Base-by-base conservation (phyloP, 177 flowering plant species). In the Vitis hybrid region DNA sequence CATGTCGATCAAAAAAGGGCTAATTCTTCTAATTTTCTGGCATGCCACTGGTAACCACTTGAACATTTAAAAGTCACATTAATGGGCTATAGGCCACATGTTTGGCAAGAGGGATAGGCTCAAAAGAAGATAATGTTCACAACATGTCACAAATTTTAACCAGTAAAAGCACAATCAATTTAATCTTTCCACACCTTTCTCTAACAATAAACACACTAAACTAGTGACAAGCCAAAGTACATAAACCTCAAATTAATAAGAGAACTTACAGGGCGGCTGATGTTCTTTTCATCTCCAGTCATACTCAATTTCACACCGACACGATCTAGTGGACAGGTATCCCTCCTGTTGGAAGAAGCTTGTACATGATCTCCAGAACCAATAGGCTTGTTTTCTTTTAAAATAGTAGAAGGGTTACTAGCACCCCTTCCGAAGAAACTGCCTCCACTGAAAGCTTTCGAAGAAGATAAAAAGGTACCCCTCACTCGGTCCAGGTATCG, bases 401-500 rank as follows among this genome's bases (percentile, higher is more conserved):
- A 60, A 80, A 78, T 76, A 69, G 76, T 69, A n/a, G 86, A 68
- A 76, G 84, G 64, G 69, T 79, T 65, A 50, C 72, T 77, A 63
- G 70, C 49, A 69, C 85, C 79, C 79, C 73, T 90, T 66, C 94
- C 91, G 80, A 92, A 92, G 65, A 91, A 86, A 70, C 78, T 79
- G 72, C 89, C 80, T 30, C 91, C 93, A 79, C 86, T 79, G 70
- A 91, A 88, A 64, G 93, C 94, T 75, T 82, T 91, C 35, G 97
- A 90, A 52, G 98, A 88, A 57, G 92, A 87, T 58, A 90, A 72
- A 56, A 91, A 79, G n/a, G 91, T 87, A 52, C 97, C 95, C 82
- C 77, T 90, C 91, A 92, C 79, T 1, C 90, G 89, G 70, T 94
- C 97, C 57, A 92, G 76, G 75, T 90, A 92, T 80, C 91, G 85